A percentile compares a stretch with the other conserved stretches of the same genome.
phyloP scores from a whole-genome alignment of 257 asterid species.

The Verbascum thapsus region DNA sequence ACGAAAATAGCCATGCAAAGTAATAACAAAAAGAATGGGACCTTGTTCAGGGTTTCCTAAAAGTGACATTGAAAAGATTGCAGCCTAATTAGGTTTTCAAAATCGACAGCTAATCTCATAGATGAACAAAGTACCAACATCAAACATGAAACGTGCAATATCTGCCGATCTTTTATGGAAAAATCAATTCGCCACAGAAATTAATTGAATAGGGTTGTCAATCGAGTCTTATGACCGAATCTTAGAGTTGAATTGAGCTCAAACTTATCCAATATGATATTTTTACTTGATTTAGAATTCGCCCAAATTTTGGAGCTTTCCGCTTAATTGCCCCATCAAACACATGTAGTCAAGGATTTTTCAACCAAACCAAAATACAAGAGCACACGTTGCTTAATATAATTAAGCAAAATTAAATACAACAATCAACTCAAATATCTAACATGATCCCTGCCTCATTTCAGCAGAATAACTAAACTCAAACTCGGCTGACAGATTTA shows the following conservation, averaged over 20 bases:
- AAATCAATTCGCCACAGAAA: too few relatives aligned
- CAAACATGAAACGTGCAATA: too few relatives aligned
- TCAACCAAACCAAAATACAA: neutral
- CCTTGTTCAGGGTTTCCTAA: neutral
- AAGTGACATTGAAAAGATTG: conserved; percentile 5
- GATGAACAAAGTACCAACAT: too few relatives aligned
- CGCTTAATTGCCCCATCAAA: neutral
- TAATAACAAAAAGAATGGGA: neutral
- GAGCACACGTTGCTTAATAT: neutral
- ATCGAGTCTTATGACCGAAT: too few relatives aligned
- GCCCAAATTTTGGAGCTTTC: too few relatives aligned
- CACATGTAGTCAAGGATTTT: neutral
- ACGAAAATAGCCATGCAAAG: neutral
- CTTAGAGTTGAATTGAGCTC: too few relatives aligned
- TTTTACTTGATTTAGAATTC: too few relatives aligned
- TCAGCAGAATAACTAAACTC: neutral
- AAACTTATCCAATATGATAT: too few relatives aligned
- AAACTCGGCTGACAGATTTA: neutral
- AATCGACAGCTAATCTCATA: neutral
- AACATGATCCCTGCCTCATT: conserved; percentile 3
- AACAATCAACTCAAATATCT: neutral
- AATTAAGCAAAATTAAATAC: conserved; percentile 1
- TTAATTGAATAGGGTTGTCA: too few relatives aligned
- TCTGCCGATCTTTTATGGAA: too few relatives aligned
- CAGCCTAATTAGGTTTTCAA: neutral